Percentiles rank a stretch among this genome's conserved stretches.
phyloP scores from a whole-genome alignment of 2,329 filamentous ascomycete genomes.

The Podosphaera xanthii region DNA sequence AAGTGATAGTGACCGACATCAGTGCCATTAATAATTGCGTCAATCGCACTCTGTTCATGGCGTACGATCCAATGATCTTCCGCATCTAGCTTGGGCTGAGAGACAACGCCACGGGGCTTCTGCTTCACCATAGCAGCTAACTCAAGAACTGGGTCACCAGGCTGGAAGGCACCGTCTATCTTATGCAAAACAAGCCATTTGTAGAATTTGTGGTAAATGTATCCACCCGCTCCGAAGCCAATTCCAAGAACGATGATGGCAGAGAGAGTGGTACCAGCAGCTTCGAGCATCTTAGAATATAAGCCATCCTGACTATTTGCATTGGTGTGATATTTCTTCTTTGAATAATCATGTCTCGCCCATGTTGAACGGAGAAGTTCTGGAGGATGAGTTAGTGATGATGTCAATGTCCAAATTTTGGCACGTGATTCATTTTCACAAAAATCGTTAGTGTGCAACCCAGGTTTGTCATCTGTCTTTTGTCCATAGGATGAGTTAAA shows the following conservation, averaged over 20 bases:
- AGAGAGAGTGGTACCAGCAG: conserved; percentile 52
- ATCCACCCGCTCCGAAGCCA: conserved; percentile 43
- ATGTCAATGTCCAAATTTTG: too few relatives aligned
- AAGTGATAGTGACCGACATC: conserved; percentile 70
- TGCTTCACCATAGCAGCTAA: conserved; percentile 45
- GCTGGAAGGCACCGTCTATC: conserved; percentile 77
- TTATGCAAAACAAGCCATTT: conserved; percentile 80
- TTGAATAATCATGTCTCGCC: too few relatives aligned
- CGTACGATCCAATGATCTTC: conserved; percentile 56
- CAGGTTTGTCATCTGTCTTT: too few relatives aligned
- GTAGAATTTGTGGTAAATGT: conserved; percentile 63
- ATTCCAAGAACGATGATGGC: conserved; percentile 49
- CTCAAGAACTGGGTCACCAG: conserved; percentile 74
- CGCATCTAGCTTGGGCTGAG: conserved; percentile 17
- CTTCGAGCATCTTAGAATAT: conserved; percentile 41
- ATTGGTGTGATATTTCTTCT: too few relatives aligned
- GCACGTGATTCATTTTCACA: too few relatives aligned
- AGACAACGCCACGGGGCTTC: conserved; percentile 21
- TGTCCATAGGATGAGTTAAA: too few relatives aligned
- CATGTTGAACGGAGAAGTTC: too few relatives aligned
- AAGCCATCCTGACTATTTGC: too few relatives aligned
- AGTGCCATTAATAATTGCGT: conserved; percentile 58
- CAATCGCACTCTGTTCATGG: conserved; percentile 59
- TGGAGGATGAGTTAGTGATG: too few relatives aligned
- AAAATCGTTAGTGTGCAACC: too few relatives aligned